Base-by-base conservation (phyloP, 305 asterid genomes). In the Fraxinus paxiana region DNA sequence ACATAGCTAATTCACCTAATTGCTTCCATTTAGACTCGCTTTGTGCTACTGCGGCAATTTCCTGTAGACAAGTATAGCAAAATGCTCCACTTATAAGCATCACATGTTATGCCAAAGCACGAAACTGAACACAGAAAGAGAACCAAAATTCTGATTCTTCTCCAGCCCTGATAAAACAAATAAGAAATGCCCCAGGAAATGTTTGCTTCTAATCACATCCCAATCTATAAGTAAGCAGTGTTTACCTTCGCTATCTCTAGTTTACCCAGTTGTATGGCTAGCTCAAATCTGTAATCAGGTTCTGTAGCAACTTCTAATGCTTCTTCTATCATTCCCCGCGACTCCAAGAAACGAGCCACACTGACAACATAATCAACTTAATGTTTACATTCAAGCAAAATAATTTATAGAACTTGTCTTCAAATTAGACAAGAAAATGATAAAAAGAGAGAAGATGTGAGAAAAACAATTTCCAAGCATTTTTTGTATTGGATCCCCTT, bases 1-100 rank as follows among this genome's bases (percentile, higher is more conserved):
- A 96, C 97, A 96, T 89, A 59, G 99, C 99, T 83, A 96, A 91
- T 88, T 93, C 99, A 74, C 99, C 99, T 96, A 96, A 85, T 83
- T 96, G 99, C 90, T 91, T 96, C 99, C 99, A 96, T 84, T 96
- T 96, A 73, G 94, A 86, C 85, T 94, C 98, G 35, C 96, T 96
- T 80, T 89, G 92, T 61, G 94, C 98, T 46, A 84, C 88, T 54
- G 87, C 28, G 5, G 98, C 99, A 78, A 96, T 96, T 88, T 92
- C 98, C 99, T 96, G 87, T 78, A 76, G 65, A 83, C 59, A 82
- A 83, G 22, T 82, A 78, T 46, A 81, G 76, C n/a, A 54, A 37
- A 77, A 67, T 79, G 41, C 54, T 76, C 63, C 56, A 72, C 79
- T 8, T 63, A 71, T 86, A 28, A 87, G 87, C 38, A 86, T 75